phyloP scores from a whole-genome alignment of 129 eudicot species.

The Gnaphalium uliginosum region DNA sequence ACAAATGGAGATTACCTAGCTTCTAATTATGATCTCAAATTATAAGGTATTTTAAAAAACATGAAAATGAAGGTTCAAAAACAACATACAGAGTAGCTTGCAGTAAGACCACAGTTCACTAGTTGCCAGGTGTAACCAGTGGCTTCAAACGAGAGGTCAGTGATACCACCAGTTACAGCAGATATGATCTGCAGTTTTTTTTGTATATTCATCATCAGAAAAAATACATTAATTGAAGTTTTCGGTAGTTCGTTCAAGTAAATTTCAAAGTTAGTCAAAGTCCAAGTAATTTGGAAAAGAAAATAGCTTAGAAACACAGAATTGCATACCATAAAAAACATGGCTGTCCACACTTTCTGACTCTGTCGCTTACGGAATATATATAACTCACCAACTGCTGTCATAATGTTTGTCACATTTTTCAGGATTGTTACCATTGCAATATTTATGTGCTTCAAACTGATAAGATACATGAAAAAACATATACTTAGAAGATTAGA shows the following conservation, averaged over 20 bases:
- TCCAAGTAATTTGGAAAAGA: not conserved
- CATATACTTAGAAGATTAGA: conserved; percentile 11
- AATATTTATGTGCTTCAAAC: conserved; percentile 79
- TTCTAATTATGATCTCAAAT: not conserved
- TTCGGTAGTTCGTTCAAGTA: not conserved
- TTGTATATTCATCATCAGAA: not conserved
- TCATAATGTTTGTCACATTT: conserved; percentile 77
- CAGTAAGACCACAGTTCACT: conserved; percentile 67
- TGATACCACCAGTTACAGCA: conserved; percentile 76
- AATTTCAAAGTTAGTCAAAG: conserved; percentile 4
- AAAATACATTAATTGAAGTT: not conserved
- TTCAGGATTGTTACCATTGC: conserved; percentile 90
- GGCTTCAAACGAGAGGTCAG: conserved; percentile 71
- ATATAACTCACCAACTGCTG: conserved; percentile 79
- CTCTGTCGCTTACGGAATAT: conserved; percentile 70
- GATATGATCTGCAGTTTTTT: conserved; percentile 65
- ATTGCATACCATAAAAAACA: conserved; percentile 72
- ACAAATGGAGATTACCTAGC: not conserved
- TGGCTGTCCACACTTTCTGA: conserved; percentile 83
- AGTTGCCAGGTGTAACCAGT: conserved; percentile 76
- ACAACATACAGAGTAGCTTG: conserved; percentile 72
- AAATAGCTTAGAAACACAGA: conserved; percentile 12
- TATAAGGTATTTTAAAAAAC: not conserved
- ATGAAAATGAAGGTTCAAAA: conserved; percentile 8
- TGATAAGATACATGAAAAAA: conserved; percentile 39